These are phyloP conservation scores for Poterioochromonas sp. DNA, from an alignment of 352 stramenopile species.

Conservation along the genomic window DNA sequence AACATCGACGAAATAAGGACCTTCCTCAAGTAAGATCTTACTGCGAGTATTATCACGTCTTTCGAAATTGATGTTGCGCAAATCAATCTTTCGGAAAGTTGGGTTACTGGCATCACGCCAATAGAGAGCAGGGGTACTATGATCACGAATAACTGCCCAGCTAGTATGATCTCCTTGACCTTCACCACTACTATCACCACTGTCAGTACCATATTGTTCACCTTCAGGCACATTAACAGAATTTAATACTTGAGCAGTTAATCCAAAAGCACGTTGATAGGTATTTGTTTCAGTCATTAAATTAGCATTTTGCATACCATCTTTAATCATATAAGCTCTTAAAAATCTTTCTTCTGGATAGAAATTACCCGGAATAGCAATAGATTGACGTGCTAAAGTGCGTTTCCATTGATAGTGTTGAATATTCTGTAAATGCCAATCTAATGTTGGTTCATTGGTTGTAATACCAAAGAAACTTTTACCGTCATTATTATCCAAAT, in stretches of 20 bases:
- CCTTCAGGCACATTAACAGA: neutral
- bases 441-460: slow-evolving; percentile 29
- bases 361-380: neutral
- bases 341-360: slow-evolving; percentile 19
- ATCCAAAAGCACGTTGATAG: neutral
- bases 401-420: slow-evolving; percentile 16
- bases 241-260: slow-evolving; percentile 1
- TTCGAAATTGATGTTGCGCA: neutral
- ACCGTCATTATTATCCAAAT: slow-evolving; percentile 3
- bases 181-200: neutral
- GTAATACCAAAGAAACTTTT: neutral
- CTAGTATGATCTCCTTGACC: neutral
- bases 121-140: neutral
- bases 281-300: neutral
- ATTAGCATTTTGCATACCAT: neutral
- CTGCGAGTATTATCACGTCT: neutral
- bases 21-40: neutral
- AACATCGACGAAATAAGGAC: slow-evolving; percentile 10
- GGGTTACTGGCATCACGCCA: slow-evolving; percentile 7
- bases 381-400: neutral
- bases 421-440: slow-evolving; percentile 18
- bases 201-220: slow-evolving; percentile 24
- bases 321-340: neutral
- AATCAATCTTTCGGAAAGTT: neutral
- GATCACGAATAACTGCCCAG: slow-evolving; percentile 5